Base-by-base conservation (phyloP, 371 early-diverging fungal genomes). In the Gilbertella persicaria region DNA sequence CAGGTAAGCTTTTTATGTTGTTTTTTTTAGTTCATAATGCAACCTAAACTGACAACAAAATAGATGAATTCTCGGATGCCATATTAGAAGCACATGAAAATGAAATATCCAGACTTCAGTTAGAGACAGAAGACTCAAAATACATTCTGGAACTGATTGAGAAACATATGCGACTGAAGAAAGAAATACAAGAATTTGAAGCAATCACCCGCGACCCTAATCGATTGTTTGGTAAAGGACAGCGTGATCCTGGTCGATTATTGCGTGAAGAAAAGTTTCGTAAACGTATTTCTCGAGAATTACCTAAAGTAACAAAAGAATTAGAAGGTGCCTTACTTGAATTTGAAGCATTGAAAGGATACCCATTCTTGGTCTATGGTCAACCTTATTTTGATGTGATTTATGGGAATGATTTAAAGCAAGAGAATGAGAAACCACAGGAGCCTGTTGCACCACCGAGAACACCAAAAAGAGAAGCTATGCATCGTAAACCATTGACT, bases 221-320 rank as follows among this genome's bases (percentile, higher is more conserved):
- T 42, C 66, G 78, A 5, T 49, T 78, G 21, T 74, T 78, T 57
- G 60, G 72, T 17, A 77, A 69, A 44, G 74, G 74, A 0, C 68
- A 72, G 21, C 64, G 75, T 12, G 78, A 74, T 60, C 78, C 78
- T 21, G 78, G 78, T 7, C 65, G 75, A 21, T 44, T 78, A 4
- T 47, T 78, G 24, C 55, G 75, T 1, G 78, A 78, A 35, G 78
- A 78, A 38, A 71, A 71, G 52, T 74, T 74, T 47, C 63, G 78
- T 33, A 71, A 69, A 26, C 62, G 73, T 24, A 66, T 78, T 16
- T 50, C 67, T 5, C 53, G 67, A 40, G 75, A 78, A 45, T 48
- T 78, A 16, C 78, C 78, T 17, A 71, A 67, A 53, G 74, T 66
- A 45, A 46, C 51, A 28, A 62, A 64, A 28, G 78, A 74, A 33